phyloP scores from a whole-genome alignment of 805 yeast species.

The Metschnikowia henanensis region DNA sequence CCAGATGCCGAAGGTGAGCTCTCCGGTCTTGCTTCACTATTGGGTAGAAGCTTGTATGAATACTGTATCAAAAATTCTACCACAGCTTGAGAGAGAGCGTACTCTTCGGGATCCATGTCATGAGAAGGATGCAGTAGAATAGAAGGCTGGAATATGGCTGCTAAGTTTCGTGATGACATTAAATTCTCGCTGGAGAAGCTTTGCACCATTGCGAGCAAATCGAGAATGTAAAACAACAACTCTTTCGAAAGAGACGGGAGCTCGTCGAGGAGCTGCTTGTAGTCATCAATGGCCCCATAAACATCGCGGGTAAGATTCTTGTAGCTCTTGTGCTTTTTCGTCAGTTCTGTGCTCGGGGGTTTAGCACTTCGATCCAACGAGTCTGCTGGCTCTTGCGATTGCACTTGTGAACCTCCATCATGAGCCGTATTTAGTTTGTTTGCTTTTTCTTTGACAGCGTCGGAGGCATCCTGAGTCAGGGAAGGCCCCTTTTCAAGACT shows the following conservation, averaged over 20 bases:
- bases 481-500: neutral
- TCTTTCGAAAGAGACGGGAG: constrained; percentile 82
- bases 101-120: constrained; percentile 90
- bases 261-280: constrained; percentile 63
- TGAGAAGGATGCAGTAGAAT: constrained; percentile 89
- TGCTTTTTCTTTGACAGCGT: neutral
- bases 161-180: constrained; percentile 91
- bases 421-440: neutral
- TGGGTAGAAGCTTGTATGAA: constrained; percentile 74
- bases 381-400: neutral
- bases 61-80: constrained; percentile 89
- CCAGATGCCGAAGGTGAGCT: neutral
- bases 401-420: neutral
- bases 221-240: constrained; percentile 80
- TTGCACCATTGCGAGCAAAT: constrained; percentile 81
- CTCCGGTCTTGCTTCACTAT: constrained; percentile 22
- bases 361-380: neutral
- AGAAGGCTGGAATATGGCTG: constrained; percentile 98
- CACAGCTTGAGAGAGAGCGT: constrained; percentile 80
- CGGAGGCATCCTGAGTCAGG: neutral
- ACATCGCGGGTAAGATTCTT: constrained; percentile 64
- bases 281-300: constrained; percentile 66
- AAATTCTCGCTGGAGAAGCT: constrained; percentile 73
- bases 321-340: constrained; percentile 43
- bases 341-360: constrained; percentile 17